Conservation (phyloP, 768 basidiomycete genomes). For the Suillus ampliporus region DNA sequence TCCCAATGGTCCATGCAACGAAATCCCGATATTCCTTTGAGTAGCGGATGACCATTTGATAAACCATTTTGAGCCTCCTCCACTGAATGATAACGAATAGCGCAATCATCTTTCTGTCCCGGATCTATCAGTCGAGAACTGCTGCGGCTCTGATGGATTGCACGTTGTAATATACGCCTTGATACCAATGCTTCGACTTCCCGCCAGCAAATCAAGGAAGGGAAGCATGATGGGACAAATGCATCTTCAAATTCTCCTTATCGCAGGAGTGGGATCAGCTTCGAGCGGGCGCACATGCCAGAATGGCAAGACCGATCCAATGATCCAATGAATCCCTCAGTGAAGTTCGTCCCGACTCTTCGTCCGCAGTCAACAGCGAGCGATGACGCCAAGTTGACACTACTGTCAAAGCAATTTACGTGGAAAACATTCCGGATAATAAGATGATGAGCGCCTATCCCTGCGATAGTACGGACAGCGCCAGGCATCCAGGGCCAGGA, state of each 20-base stretch:
- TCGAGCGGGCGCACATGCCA: no score
- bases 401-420: neutral
- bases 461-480: constrained; percentile 2
- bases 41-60: neutral
- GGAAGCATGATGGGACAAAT: neutral
- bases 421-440: neutral
- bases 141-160: neutral
- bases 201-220: constrained; percentile 2
- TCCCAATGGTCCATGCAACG: neutral
- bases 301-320: neutral
- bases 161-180: neutral
- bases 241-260: neutral
- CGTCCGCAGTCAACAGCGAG: neutral
- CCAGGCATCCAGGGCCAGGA: constrained; percentile 7
- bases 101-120: neutral
- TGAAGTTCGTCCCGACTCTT: neutral
- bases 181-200: neutral
- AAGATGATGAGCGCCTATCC: neutral
- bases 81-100: neutral
- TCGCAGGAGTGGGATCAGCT: neutral
- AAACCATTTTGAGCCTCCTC: neutral
- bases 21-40: neutral
- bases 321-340: neutral
- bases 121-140: neutral
- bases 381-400: neutral